Percentiles rank a stretch among this genome's conserved stretches.
Evolutionary conservation across 2,329 filamentous ascomycete species (phyloP).

Genomic region (Epichloe glyceriae): DNA sequence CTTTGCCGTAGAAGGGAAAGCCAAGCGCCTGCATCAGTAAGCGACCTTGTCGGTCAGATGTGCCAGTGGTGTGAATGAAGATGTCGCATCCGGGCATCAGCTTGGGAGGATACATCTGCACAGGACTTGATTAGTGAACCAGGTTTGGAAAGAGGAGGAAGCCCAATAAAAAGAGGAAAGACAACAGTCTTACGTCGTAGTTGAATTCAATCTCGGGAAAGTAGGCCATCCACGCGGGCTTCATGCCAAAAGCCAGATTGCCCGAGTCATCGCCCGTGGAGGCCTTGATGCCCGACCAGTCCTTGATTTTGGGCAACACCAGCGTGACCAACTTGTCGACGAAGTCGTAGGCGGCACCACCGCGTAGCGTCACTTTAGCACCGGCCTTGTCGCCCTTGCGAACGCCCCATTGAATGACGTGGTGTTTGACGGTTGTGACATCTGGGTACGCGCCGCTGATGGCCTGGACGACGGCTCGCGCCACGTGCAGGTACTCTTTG

Average conservation of each 20-base stretch:
- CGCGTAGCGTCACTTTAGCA: slow-evolving; percentile 64
- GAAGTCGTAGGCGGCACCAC: slow-evolving; percentile 79
- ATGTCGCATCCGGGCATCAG: slow-evolving; percentile 82
- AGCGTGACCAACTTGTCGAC: slow-evolving; percentile 80
- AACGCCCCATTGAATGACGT: slow-evolving; percentile 65
- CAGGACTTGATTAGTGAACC: neutral
- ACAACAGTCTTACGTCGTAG: slow-evolving; percentile 58
- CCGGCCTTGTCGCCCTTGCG: slow-evolving; percentile 57
- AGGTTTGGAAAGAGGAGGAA: neutral
- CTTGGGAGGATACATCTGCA: slow-evolving; percentile 44
- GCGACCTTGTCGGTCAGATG: slow-evolving; percentile 71
- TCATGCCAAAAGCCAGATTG: slow-evolving; percentile 75
- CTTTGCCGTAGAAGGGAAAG: slow-evolving; percentile 67
- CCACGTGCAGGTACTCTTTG: slow-evolving; percentile 65
- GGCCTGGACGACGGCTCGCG: slow-evolving; percentile 70
- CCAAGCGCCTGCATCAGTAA: slow-evolving; percentile 43
- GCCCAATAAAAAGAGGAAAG: slow-evolving; percentile 10
- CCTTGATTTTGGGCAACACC: slow-evolving; percentile 90
- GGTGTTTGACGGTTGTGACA: slow-evolving; percentile 55
- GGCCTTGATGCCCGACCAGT: slow-evolving; percentile 62
- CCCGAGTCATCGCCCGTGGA: slow-evolving; percentile 73
- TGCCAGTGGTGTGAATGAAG: slow-evolving; percentile 72
- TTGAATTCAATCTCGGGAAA: slow-evolving; percentile 95
- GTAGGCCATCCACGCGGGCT: slow-evolving; percentile 58
- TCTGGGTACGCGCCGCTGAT: slow-evolving; percentile 66